A percentile compares a stretch with the other conserved stretches of the same genome.
Evolutionary conservation across 371 early-diverging fungal genomes (phyloP).

Genomic region (Quaeritorhiza haematococci): DNA sequence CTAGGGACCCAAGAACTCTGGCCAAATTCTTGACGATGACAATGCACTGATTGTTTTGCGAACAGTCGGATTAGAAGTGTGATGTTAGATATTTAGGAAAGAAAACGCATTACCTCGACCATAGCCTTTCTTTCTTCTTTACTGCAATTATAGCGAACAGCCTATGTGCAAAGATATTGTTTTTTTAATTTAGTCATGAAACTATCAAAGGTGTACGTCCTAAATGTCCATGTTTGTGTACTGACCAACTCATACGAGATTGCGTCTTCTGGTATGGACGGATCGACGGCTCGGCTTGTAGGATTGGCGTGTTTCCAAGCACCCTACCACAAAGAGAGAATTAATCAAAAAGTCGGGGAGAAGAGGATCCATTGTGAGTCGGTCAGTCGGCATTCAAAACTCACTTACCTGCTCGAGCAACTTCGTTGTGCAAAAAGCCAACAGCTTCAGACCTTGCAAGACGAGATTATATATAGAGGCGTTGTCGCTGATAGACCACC

Average conservation of each 20-base stretch:
- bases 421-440: slow-evolving; percentile 17
- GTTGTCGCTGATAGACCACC: too few species aligned
- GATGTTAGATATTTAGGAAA: background rate
- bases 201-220: too few species aligned
- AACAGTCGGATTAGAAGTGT: background rate
- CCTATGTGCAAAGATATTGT: slow-evolving; percentile 12
- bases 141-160: slow-evolving; percentile 38
- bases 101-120: slow-evolving; percentile 26
- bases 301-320: slow-evolving; percentile 48
- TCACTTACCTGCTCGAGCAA: slow-evolving; percentile 37
- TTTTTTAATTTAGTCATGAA: slow-evolving; percentile 3
- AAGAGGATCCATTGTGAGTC: background rate
- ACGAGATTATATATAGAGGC: slow-evolving; percentile 28
- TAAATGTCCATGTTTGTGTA: too few species aligned
- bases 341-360: too few species aligned
- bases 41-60: slow-evolving; percentile 17
- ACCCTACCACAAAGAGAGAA: slow-evolving; percentile 11
- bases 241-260: slow-evolving; percentile 36
- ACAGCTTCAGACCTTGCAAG: slow-evolving; percentile 23
- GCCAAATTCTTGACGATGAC: slow-evolving; percentile 35
- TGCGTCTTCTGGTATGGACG: slow-evolving; percentile 20
- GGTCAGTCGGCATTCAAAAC: background rate
- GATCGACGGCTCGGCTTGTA: slow-evolving; percentile 5
- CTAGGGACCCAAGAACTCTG: background rate
- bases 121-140: slow-evolving; percentile 33